Evolutionary conservation across 2,329 filamentous ascomycete genomes (phyloP), one percentile per base, ranked within the genome.

Genomic region (Amauroascus verrucosus): DNA sequence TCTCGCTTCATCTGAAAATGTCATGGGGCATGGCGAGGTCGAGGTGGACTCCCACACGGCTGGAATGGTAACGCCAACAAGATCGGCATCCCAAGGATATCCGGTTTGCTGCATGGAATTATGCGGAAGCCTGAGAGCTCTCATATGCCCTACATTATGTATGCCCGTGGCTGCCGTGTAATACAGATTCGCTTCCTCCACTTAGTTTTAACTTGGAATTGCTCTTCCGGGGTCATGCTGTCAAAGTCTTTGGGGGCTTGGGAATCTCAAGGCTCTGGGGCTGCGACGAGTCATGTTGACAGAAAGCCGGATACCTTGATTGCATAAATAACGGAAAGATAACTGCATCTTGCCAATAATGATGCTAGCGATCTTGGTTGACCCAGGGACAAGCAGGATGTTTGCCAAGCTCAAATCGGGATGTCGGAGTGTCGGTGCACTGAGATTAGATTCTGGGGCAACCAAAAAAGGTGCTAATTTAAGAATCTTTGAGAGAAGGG

Each of bases 61-160:
- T n/a, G n/a, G n/a, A n/a, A n/a, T n/a, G 0, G 40, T 32, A 22
- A 56, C 18, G 18, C 46, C 41, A 33, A 58, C 54, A 16, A 58
- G 54, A 33, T 58, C 56, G 4, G 51, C 56, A 48, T 58, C 54
- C 56, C 56, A 58, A 7, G 54, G 56, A 30, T 48, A 56, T 1
- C 48, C 54, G 16, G 51, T 48, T 18, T 58, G 51, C 1, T 44
- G 45, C 44, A 58, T 43, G 30, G 38, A 48, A 20, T 54, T 40
- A 13, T 46, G 11, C 6, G 33, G 54, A 11, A 43, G 11, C 8
- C 48, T 43, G 1, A 58, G 32, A 1, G 54, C 45, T 14, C 33
- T 32, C 4, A 50, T 11, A 26, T 58, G 54, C 13, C 46, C 6
- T 1, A 13, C 20, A 30, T 58, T 58, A 7, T 48, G 26, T 16